Conservation (phyloP, 305 asterid species). For the Lippia alba region DNA sequence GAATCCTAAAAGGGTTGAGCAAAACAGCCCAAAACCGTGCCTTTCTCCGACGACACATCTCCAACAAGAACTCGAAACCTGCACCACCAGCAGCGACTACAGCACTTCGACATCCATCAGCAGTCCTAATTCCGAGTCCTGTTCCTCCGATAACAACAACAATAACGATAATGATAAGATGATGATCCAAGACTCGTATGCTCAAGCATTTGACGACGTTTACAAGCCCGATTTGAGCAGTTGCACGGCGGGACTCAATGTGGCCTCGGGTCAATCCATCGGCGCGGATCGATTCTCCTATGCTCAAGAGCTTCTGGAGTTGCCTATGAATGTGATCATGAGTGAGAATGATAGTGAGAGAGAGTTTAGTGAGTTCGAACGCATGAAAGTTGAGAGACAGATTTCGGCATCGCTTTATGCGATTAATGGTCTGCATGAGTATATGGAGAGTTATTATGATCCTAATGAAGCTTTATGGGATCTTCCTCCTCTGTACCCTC, state of each 20-base stretch:
- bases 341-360: constrained; percentile 26
- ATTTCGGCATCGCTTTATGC: constrained; percentile 88
- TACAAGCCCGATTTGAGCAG: constrained; percentile 68
- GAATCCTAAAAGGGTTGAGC: constrained; percentile 1
- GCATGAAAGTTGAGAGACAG: constrained; percentile 74
- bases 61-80: constrained; percentile 7
- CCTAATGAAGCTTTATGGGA: constrained; percentile 69
- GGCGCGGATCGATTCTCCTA: constrained; percentile 34
- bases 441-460: constrained; percentile 63
- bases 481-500: constrained; percentile 63
- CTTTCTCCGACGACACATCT: constrained; percentile 10
- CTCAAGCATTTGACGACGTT: constrained; percentile 49
- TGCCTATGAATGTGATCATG: constrained; percentile 37
- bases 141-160: background rate
- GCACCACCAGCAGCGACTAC: background rate
- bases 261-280: constrained; percentile 33
- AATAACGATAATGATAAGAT: too few species aligned
- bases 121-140: constrained; percentile 31
- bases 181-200: constrained; percentile 12
- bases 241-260: constrained; percentile 31
- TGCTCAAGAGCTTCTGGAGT: constrained; percentile 41
- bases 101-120: background rate
- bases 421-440: constrained; percentile 73
- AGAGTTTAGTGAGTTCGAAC: constrained; percentile 61
- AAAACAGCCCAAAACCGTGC: constrained; percentile 20